Conservation (phyloP, 352 stramenopile species). For the Phytopythium helicoides region DNA sequence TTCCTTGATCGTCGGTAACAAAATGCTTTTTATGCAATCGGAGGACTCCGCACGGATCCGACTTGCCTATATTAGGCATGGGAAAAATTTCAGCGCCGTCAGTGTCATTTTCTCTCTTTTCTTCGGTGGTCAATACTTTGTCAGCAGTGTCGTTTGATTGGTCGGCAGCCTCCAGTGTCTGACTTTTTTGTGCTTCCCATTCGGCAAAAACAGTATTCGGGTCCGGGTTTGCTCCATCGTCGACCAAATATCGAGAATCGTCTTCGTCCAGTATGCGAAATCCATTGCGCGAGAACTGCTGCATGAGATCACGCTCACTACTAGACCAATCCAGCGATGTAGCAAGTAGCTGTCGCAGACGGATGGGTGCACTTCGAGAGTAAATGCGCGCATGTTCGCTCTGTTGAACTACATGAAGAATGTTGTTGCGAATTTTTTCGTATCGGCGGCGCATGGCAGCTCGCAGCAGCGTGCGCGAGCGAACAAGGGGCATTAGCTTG, state of each 20-base stretch:
- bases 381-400: conserved; percentile 60
- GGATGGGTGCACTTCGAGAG: conserved; percentile 38
- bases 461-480: conserved; percentile 43
- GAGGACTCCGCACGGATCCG: background rate
- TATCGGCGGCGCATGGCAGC: conserved; percentile 44
- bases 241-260: background rate
- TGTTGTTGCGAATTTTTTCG: conserved; percentile 33
- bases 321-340: conserved; percentile 30
- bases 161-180: conserved; percentile 2
- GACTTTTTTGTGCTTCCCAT: conserved; percentile 6
- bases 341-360: conserved; percentile 42
- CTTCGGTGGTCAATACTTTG: no score
- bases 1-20: conserved; percentile 36
- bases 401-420: conserved; percentile 47
- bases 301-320: conserved; percentile 53
- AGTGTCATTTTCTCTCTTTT: conserved; percentile 7
- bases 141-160: background rate
- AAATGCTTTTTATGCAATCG: conserved; percentile 19
- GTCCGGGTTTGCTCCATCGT: background rate
- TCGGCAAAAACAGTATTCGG: background rate
- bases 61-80: background rate
- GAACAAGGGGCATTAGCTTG: conserved; percentile 42
- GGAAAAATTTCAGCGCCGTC: no score
- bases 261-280: conserved; percentile 22
- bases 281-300: conserved; percentile 29